Percentiles rank a stretch among this genome's conserved stretches.
phyloP scores from a whole-genome alignment of 148 eudicot species.

The Silene conica region DNA sequence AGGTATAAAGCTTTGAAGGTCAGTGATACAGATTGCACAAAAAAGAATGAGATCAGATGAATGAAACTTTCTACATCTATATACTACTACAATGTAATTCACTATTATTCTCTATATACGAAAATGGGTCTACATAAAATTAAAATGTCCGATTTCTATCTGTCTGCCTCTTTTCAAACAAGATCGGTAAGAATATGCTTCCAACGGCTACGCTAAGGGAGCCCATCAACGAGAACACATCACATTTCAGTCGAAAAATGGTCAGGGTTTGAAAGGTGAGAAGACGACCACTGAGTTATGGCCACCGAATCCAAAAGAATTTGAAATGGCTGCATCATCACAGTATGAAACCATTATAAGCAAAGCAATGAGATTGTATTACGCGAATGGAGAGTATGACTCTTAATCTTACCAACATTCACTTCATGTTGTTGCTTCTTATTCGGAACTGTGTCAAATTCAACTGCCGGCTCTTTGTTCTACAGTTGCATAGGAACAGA shows the following conservation, averaged over 20 bases:
- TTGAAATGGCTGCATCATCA: constrained; percentile 77
- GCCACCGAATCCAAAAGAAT: constrained; percentile 97
- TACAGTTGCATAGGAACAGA: constrained; percentile 25
- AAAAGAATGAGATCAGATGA: neutral
- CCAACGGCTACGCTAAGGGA: neutral
- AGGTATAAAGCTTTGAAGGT: neutral
- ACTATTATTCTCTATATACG: neutral
- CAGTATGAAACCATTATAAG: neutral
- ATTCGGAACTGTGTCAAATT: constrained; percentile 78
- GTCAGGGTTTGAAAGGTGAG: constrained; percentile 85
- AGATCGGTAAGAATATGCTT: constrained; percentile 12
- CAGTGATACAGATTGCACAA: neutral
- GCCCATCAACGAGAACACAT: constrained; percentile 1
- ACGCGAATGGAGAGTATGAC: no score
- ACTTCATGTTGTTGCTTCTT: constrained; percentile 82
- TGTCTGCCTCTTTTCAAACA: constrained; percentile 13
- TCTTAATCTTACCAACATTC: constrained; percentile 67
- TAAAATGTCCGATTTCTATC: neutral
- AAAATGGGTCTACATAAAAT: neutral
- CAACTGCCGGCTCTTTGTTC: constrained; percentile 83
- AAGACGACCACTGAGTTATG: constrained; percentile 94
- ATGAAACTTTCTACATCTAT: neutral
- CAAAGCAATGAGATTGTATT: neutral
- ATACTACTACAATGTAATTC: neutral
- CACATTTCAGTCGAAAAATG: neutral